These are phyloP conservation scores for Sugiyamaella boreocaroliniensis DNA, from an alignment of 805 yeast species.

Conservation along the genomic window DNA sequence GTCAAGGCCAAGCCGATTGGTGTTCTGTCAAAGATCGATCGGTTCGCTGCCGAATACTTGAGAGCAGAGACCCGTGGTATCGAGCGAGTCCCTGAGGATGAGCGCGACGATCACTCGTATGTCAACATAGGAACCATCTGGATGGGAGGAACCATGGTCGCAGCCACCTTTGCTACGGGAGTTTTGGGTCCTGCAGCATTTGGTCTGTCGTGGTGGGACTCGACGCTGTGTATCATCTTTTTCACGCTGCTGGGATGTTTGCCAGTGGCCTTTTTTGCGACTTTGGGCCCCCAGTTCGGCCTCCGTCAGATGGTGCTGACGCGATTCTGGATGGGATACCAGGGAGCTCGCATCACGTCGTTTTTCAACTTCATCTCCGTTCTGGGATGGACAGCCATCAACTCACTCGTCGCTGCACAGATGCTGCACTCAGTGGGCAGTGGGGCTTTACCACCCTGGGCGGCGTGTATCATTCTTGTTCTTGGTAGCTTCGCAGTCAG, in stretches of 20 bases:
- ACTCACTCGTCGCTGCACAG: conserved; percentile 84
- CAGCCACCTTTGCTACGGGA: conserved; percentile 77
- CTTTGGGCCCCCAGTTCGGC: conserved; percentile 78
- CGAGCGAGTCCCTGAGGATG: conserved; percentile 72
- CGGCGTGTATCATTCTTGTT: conserved; percentile 72
- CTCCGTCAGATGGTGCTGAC: conserved; percentile 82
- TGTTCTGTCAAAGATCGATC: background rate
- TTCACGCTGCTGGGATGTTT: conserved; percentile 66
- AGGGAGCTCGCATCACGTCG: conserved; percentile 69
- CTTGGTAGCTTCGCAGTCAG: conserved; percentile 64
- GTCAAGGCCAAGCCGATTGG: background rate
- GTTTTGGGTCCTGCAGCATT: conserved; percentile 58
- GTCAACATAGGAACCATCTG: conserved; percentile 79
- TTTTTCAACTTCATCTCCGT: conserved; percentile 74
- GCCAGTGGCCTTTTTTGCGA: conserved; percentile 77
- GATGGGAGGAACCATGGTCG: conserved; percentile 83
- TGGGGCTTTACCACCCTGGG: conserved; percentile 74
- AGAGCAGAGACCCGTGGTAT: conserved; percentile 63
- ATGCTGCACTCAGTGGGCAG: conserved; percentile 67
- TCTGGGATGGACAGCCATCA: conserved; percentile 94
- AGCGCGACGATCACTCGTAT: conserved; percentile 60
- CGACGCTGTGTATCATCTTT: conserved; percentile 59
- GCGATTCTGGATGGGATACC: conserved; percentile 69
- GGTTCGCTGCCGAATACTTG: conserved; percentile 6
- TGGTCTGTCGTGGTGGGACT: conserved; percentile 67